Evolutionary conservation across 2,329 filamentous ascomycete species (phyloP), one percentile per base, ranked within the genome.

Genomic region (Talaromyces pinophilus): DNA sequence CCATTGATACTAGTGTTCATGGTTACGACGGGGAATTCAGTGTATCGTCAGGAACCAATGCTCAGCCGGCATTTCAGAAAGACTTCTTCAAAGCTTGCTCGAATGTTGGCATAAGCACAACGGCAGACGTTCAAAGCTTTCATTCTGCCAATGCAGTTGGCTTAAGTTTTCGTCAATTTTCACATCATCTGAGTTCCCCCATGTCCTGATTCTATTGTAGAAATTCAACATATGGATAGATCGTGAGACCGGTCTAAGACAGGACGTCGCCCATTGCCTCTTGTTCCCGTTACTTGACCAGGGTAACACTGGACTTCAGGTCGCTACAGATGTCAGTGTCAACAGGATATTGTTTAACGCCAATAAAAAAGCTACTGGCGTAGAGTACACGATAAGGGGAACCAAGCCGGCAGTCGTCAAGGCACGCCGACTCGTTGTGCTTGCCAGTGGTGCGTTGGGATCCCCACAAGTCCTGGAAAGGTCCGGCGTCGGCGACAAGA

Each of bases 311-410:
- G 38, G 28, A 65, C 81, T 90, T 1, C 85, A 89, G 65, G 79
- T 90, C 4, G 78, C 90, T 0, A 78, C 83, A 0, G 82, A 88
- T 70, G 82, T 83, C 2, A 84, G 84, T 65, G 86, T 90, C 0
- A 76, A 82, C 1, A 82, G 82, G 2, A 81, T 89, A 0, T 65
- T 88, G 4, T 85, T 88, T 60, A 80, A 85, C 3, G 78, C 80
- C 2, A 82, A 79, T 28, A 86, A 82, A 50, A 55, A 5, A 57
- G 88, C 88, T 2, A 78, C 82, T 0, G 88, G 87, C 0, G 82
- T 91, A 1, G 85, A 89, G 70, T 87, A 85, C 15, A 38, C 22
- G 7, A 7, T 44, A 35, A 57, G 35, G 3, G 62, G 52, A 33
- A 33, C 1, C 15, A 30, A 46, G 3, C 15, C 25, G 2, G 22